Evolutionary conservation across 768 basidiomycete genomes (phyloP).

Genomic region (Punctularia strigosozonata): DNA sequence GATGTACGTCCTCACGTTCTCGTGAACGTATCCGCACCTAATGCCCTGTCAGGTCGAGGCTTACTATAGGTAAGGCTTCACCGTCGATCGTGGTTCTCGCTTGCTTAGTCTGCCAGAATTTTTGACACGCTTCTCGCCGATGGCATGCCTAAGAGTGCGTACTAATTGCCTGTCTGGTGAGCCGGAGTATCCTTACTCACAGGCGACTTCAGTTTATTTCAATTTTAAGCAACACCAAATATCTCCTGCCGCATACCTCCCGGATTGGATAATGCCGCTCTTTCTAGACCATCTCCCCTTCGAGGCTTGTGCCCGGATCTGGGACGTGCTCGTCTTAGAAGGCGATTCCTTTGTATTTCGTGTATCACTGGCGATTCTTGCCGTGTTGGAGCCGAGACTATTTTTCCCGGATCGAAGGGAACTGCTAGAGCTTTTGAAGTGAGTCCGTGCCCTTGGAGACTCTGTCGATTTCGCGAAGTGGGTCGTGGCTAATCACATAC

Average conservation of each 20-base stretch:
- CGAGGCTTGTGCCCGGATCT: conserved; percentile 79
- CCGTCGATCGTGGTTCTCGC: not conserved
- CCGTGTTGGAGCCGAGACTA: conserved; percentile 71
- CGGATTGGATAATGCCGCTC: conserved; percentile 69
- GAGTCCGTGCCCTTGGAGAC: no score
- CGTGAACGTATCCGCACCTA: conserved; percentile 16
- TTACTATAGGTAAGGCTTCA: conserved; percentile 61
- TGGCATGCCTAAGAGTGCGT: conserved; percentile 84
- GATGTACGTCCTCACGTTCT: conserved; percentile 46
- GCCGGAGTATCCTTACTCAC: not conserved
- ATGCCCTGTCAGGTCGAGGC: conserved; percentile 58
- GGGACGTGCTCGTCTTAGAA: conserved; percentile 82
- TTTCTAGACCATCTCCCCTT: conserved; percentile 85
- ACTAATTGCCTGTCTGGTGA: not conserved
- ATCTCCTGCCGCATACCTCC: conserved; percentile 74
- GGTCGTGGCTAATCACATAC: conserved; percentile 1
- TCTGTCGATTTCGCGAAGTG: conserved; percentile 2
- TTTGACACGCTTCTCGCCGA: conserved; percentile 89
- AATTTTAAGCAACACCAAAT: conserved; percentile 93
- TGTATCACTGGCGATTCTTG: conserved; percentile 70
- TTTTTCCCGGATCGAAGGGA: conserved; percentile 83
- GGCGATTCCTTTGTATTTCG: conserved; percentile 88
- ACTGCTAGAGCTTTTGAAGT: conserved; percentile 70
- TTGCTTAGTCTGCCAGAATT: conserved; percentile 40
- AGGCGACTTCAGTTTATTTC: conserved; percentile 56